Evolutionary conservation across 202 grass and related monocot genomes (phyloP), one percentile per base, ranked within the genome.

Genomic region (Panicum virgatum): DNA sequence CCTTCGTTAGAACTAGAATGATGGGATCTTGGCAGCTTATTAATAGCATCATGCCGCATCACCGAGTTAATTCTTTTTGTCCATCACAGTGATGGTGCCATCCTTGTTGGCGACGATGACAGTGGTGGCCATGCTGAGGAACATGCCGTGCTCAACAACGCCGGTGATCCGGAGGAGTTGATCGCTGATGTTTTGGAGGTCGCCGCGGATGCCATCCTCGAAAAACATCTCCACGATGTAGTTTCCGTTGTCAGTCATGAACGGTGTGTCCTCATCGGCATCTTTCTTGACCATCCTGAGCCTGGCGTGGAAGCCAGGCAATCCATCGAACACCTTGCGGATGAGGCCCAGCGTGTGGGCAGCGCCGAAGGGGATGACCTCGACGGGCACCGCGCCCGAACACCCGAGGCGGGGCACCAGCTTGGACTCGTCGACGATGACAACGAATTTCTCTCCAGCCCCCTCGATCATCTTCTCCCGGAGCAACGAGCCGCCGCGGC

Each of bases 371-470:
- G 93, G 90, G 10, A 96, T 86, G 26, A 96, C 88, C 77, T 96
- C 93, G 23, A 96, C 90, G 14, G 93, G 93, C 13, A 96, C 80
- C 12, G 93, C 64, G 52, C 90, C 93, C 0, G 80, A 90, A 59
- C 83, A 91, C 0, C 93, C 93, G 2, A 96, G 90, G 19, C 93
- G 45, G 4, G 77, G 77, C 6, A 96, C 90, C 72, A 96, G 83
- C 81, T 96, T 96, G 73, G 93, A 90, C 72, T 96, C 93, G 66
- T 96, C 93, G 25, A 96, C 93, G 72, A 96, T 96, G 53, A 96
- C 90, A 12, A 92, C 90, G 66, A 96, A 96, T 1, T 65, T 59
- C 0, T 6, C 45, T 1, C 93, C 89, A 0, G 93, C 80, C 46
- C 88, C 85, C 88, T 96, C 93, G 65, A 96, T 91, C 93, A 96